Conservation (phyloP, 23 red algal genomes). For the Gracilariopsis chorda region DNA sequence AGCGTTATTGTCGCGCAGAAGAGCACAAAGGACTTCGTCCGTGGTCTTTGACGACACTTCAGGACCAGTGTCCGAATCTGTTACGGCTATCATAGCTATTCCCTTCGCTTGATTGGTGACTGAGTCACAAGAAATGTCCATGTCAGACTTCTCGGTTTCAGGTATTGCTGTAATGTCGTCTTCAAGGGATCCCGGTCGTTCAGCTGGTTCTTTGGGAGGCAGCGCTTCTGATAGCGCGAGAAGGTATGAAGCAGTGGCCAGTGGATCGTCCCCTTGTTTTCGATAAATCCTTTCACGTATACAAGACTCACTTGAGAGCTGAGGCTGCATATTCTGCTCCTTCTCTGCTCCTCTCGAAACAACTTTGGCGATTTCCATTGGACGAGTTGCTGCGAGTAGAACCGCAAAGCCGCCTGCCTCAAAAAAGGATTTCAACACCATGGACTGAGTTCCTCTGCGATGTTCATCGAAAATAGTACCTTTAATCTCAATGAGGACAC, state of each 20-base stretch:
- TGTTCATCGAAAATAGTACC: constrained; percentile 59
- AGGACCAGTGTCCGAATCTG: background rate
- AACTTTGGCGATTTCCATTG: constrained; percentile 6
- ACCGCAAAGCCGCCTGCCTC: constrained; percentile 51
- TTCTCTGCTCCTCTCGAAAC: background rate
- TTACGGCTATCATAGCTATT: constrained; percentile 43
- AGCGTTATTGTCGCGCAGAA: background rate
- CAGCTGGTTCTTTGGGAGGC: background rate
- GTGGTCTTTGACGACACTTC: background rate
- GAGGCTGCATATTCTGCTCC: background rate
- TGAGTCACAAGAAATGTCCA: constrained; percentile 27
- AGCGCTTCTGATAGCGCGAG: constrained; percentile 30
- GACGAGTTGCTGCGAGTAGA: constrained; percentile 9
- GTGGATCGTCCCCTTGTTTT: background rate
- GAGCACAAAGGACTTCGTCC: background rate
- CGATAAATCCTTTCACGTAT: background rate
- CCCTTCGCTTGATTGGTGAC: constrained; percentile 42
- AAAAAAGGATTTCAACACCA: constrained; percentile 66
- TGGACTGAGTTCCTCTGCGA: constrained; percentile 38
- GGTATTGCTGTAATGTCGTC: background rate
- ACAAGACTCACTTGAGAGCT: too few species aligned
- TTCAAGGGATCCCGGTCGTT: background rate
- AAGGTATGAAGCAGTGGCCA: constrained; percentile 12
- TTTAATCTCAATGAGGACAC: constrained; percentile 53
- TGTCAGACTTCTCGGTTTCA: constrained; percentile 11